Conservation (phyloP, 139 green algal genomes). For the Chlamydomonas applanata region DNA sequence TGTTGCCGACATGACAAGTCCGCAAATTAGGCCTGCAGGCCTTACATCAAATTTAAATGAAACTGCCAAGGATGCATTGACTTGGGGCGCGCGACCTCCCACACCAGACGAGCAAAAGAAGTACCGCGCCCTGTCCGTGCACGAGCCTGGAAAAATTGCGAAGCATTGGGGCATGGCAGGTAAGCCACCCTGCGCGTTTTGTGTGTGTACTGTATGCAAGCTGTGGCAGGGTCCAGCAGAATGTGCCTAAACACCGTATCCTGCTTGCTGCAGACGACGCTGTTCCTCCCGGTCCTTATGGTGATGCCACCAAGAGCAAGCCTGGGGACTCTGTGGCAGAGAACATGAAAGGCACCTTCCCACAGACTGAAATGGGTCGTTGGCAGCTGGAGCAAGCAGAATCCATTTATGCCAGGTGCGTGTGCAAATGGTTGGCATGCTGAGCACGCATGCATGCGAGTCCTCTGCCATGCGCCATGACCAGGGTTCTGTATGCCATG, state of each 20-base stretch:
- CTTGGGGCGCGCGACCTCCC: constrained; percentile 38
- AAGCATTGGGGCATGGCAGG: constrained; percentile 50
- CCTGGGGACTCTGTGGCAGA: constrained; percentile 42
- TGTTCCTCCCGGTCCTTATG: constrained; percentile 46
- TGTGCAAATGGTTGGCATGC: not conserved
- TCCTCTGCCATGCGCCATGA: not conserved
- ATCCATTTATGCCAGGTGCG: constrained; percentile 60
- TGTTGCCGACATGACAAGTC: constrained; percentile 22
- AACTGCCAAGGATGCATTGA: constrained; percentile 46
- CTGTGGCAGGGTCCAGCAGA: too few relatives aligned
- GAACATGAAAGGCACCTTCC: constrained; percentile 43
- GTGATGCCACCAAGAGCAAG: constrained; percentile 32
- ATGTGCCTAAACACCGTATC: too few relatives aligned
- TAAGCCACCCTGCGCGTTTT: not conserved
- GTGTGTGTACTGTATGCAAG: too few relatives aligned
- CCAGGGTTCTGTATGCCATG: too few relatives aligned
- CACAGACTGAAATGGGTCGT: constrained; percentile 50
- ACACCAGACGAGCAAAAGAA: constrained; percentile 59
- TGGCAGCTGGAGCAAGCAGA: constrained; percentile 65
- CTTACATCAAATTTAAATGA: constrained; percentile 17
- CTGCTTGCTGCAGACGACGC: constrained; percentile 27
- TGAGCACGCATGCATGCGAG: not conserved
- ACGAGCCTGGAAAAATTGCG: constrained; percentile 62
- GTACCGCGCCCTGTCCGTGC: constrained; percentile 59
- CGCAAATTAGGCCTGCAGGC: constrained; percentile 37